Evolutionary conservation across 192 early-diverging fungal genomes (phyloP), one percentile per base, ranked within the genome.

Genomic region (Gigaspora rosea): DNA sequence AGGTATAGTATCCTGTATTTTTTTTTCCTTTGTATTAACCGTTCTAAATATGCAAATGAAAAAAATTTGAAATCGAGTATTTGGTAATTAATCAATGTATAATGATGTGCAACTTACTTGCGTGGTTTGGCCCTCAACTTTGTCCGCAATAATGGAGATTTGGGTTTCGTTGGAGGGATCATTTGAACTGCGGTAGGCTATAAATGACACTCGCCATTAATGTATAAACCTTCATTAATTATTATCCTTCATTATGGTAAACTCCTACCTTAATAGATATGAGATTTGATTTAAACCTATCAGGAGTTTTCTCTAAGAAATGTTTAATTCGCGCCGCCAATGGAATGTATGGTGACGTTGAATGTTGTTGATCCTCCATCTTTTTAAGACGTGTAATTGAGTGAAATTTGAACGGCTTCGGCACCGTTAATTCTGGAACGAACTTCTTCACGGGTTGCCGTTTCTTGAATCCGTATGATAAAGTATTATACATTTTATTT

Each of bases 371-470:
- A 18, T 52, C 13, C 22, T 52, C 49, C 3, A 32, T 27, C 5
- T 4, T 50, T 15, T 56, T 54, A 13, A 32, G 12, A 58, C 35
- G 35, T 4, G 18, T 20, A 32, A 15, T 41, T 33, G 4, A 1
- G 33, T 73, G 71, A 59, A 73, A 73, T 59, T 57, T 73, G 18
- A 73, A 73, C 2, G 71, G 71, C 46, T 58, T 59, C 8, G 71
- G 71, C 10, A 73, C 35, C 18, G 71, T 73, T 12, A 73, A 59
- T 13, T 27, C 22, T 32, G 35, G 33, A 8, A 8, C 33, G 15
- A 10, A 13, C 32, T 35, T 63, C 8, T 65, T 65, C 3, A 41
- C 18, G 16, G 64, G 18, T 41, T 46, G 64, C 4, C 64, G 64
- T 65, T 65, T 47, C 64, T 65, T 41, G 36, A 65, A 65, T 18